Conservation (phyloP, 2,329 filamentous ascomycete species). For the Tolypocladium amazonense region DNA sequence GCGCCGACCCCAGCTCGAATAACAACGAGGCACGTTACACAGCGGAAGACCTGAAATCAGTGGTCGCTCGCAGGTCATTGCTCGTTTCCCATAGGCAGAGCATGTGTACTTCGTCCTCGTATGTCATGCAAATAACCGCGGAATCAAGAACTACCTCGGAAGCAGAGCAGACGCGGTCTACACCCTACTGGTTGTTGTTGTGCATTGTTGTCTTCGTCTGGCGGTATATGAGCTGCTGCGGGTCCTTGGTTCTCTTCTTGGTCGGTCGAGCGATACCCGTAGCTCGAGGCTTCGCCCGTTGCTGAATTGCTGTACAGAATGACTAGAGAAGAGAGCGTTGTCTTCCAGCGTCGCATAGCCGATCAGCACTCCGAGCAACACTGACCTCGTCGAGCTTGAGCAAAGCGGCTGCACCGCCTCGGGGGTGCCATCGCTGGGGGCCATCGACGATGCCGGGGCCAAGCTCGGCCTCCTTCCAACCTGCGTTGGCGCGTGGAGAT, state of each 20-base stretch:
- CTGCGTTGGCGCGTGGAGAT: constrained; percentile 5
- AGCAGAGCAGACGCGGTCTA: neutral
- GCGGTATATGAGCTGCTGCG: neutral
- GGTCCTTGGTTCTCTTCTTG: neutral
- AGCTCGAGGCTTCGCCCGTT: neutral
- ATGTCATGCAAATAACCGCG: neutral
- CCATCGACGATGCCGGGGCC: neutral
- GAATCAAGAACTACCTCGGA: neutral
- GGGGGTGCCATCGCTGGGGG: neutral
- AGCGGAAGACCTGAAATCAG: neutral
- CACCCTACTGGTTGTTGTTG: neutral
- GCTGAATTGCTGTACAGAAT: no score
- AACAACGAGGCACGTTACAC: neutral
- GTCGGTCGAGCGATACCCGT: neutral
- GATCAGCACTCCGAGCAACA: no score
- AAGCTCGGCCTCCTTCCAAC: neutral
- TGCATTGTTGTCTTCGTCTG: neutral
- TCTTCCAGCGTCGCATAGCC: neutral
- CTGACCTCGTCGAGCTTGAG: neutral
- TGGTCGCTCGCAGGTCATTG: neutral
- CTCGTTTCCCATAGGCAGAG: neutral
- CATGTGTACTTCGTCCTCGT: no score
- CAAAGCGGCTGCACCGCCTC: neutral
- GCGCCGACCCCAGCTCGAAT: neutral
- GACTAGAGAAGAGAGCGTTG: no score